These are phyloP conservation scores for Heliamphora exappendiculata DNA, from an alignment of 148 eudicot genomes.

Conservation along the genomic window DNA sequence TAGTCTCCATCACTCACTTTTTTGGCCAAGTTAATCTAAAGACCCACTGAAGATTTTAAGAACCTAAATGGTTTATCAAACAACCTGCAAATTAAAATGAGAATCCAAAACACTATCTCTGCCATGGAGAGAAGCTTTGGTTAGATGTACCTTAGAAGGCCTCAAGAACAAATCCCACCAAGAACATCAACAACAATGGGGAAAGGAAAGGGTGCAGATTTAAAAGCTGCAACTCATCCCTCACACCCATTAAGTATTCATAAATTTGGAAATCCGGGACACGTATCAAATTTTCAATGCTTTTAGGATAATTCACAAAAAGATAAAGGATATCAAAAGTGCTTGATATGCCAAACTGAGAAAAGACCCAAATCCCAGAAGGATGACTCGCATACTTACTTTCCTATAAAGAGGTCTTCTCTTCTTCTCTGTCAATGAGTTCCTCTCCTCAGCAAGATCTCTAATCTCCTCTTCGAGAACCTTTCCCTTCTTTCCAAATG, in stretches of 20 bases:
- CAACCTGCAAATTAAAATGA: not conserved
- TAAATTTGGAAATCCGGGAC: not conserved
- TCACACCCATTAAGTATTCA: not conserved
- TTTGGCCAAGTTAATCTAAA: too few species aligned
- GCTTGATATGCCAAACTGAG: not conserved
- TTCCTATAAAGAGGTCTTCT: slow-evolving; percentile 70
- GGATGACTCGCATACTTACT: slow-evolving; percentile 42
- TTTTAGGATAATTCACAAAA: not conserved
- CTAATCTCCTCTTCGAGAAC: slow-evolving; percentile 84
- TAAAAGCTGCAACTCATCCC: not conserved
- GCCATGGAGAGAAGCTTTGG: not conserved
- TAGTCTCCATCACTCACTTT: not conserved
- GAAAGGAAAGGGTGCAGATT: not conserved
- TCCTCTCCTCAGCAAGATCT: slow-evolving; percentile 91
- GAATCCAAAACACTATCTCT: not conserved
- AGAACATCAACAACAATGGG: not conserved
- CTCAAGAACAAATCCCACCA: not conserved
- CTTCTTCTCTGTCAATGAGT: slow-evolving; percentile 72
- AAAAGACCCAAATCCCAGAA: not conserved
- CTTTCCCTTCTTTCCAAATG: slow-evolving; percentile 89
- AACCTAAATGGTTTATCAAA: not conserved
- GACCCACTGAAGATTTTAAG: not conserved
- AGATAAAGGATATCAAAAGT: not conserved
- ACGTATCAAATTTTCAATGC: not conserved
- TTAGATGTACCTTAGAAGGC: not conserved